Evolutionary conservation across 2,329 filamentous ascomycete species (phyloP).

Genomic region (Hirsutella thompsonii): DNA sequence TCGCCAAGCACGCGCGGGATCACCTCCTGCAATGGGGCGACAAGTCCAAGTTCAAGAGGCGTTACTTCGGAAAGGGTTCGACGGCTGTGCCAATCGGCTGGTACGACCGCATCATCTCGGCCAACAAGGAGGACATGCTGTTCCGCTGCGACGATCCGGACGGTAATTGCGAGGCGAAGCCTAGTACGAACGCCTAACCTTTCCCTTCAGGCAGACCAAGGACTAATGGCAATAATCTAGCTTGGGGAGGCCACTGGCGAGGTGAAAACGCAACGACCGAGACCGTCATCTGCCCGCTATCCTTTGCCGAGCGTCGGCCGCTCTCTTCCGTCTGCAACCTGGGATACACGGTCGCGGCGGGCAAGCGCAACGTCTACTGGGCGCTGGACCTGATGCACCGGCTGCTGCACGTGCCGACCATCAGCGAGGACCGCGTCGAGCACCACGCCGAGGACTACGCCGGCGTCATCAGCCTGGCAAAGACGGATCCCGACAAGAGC

Average conservation of each 20-base stretch:
- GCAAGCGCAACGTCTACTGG: constrained; percentile 48
- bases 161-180: constrained; percentile 43
- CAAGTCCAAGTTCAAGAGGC: constrained; percentile 43
- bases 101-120: constrained; percentile 46
- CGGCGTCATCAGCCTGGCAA: constrained; percentile 38
- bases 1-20: constrained; percentile 48
- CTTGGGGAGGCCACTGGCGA: constrained; percentile 56
- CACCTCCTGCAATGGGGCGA: constrained; percentile 47
- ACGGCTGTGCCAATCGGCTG: constrained; percentile 48
- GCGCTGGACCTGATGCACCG: constrained; percentile 56
- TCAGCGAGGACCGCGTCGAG: constrained; percentile 47
- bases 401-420: constrained; percentile 46
- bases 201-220: no score
- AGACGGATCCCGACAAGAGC: constrained; percentile 29
- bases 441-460: constrained; percentile 50
- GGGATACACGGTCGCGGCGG: constrained; percentile 48
- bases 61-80: constrained; percentile 49
- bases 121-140: constrained; percentile 40
- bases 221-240: no score
- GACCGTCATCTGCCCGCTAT: constrained; percentile 56
- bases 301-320: constrained; percentile 42
- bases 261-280: constrained; percentile 50
- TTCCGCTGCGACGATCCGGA: constrained; percentile 61
- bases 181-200: no score
- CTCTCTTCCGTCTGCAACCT: constrained; percentile 47